These are phyloP conservation scores for Zalaria obscura DNA, from an alignment of 2,329 filamentous ascomycete genomes.

Conservation along the genomic window DNA sequence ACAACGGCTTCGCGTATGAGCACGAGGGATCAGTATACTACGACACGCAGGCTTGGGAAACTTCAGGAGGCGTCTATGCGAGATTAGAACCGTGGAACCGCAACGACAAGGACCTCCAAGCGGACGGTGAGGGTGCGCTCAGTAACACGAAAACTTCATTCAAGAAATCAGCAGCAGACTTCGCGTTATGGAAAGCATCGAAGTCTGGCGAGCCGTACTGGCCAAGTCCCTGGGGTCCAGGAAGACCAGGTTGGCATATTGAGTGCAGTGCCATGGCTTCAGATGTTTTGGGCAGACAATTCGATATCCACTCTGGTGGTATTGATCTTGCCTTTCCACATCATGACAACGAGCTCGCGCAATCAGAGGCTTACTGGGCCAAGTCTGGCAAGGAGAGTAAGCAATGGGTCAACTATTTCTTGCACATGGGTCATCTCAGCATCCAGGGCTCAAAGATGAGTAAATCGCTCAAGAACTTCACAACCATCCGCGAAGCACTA, in stretches of 20 bases:
- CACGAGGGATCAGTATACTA: conserved; percentile 74
- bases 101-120: conserved; percentile 68
- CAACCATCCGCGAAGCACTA: conserved; percentile 77
- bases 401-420: conserved; percentile 90
- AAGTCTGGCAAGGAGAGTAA: conserved; percentile 21
- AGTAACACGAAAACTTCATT: conserved; percentile 35
- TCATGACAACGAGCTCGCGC: conserved; percentile 83
- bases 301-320: conserved; percentile 89
- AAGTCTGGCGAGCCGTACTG: conserved; percentile 87
- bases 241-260: conserved; percentile 90
- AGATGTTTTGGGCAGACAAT: conserved; percentile 65
- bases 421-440: conserved; percentile 86
- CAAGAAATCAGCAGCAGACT: conserved; percentile 71
- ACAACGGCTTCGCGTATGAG: conserved; percentile 73
- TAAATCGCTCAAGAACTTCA: conserved; percentile 91
- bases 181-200: conserved; percentile 85
- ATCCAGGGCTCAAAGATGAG: conserved; percentile 93
- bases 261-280: conserved; percentile 95
- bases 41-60: conserved; percentile 76
- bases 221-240: conserved; percentile 76
- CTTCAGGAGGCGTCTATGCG: conserved; percentile 71
- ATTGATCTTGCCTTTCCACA: conserved; percentile 86
- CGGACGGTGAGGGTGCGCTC: conserved; percentile 80
- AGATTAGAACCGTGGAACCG: conserved; percentile 73
- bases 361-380: conserved; percentile 73